Evolutionary conservation across 2,329 filamentous ascomycete genomes (phyloP).

Genomic region (Scedosporium dehoogii): DNA sequence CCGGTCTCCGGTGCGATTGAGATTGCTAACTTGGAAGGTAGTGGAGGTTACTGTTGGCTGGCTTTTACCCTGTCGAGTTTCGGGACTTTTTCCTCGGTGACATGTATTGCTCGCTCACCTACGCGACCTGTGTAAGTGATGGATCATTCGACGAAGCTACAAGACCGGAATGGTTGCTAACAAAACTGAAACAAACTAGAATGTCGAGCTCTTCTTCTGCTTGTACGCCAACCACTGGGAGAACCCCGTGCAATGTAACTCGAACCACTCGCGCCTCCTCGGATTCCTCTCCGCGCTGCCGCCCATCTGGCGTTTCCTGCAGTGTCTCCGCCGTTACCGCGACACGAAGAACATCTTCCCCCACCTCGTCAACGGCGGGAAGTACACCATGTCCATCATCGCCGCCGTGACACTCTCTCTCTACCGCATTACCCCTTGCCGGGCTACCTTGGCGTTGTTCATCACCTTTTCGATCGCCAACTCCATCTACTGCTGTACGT

Average conservation of each 20-base stretch:
- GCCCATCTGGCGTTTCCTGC: slow-evolving; percentile 80
- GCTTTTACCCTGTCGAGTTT: slow-evolving; percentile 89
- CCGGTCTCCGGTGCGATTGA: background rate
- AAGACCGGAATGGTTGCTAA: too few relatives aligned
- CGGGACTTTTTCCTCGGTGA: slow-evolving; percentile 96
- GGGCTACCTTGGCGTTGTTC: slow-evolving; percentile 56
- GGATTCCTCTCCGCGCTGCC: slow-evolving; percentile 78
- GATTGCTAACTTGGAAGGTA: background rate
- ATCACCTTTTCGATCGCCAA: slow-evolving; percentile 76
- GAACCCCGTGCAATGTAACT: slow-evolving; percentile 70
- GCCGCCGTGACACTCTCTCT: slow-evolving; percentile 71
- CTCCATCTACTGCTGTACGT: slow-evolving; percentile 67
- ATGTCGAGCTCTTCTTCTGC: slow-evolving; percentile 89
- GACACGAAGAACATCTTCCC: slow-evolving; percentile 85
- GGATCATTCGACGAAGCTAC: background rate
- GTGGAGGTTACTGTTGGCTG: slow-evolving; percentile 79
- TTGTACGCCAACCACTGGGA: slow-evolving; percentile 75
- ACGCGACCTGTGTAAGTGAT: slow-evolving; percentile 41
- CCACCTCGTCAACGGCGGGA: slow-evolving; percentile 84
- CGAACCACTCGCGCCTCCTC: slow-evolving; percentile 67
- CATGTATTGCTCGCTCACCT: slow-evolving; percentile 94
- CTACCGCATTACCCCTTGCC: slow-evolving; percentile 62
- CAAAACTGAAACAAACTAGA: slow-evolving; percentile 57
- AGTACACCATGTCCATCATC: slow-evolving; percentile 78
- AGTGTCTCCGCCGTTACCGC: slow-evolving; percentile 81